Conservation (phyloP, 1,139 yeast genomes). For the Lodderomyces metapsilosis region DNA sequence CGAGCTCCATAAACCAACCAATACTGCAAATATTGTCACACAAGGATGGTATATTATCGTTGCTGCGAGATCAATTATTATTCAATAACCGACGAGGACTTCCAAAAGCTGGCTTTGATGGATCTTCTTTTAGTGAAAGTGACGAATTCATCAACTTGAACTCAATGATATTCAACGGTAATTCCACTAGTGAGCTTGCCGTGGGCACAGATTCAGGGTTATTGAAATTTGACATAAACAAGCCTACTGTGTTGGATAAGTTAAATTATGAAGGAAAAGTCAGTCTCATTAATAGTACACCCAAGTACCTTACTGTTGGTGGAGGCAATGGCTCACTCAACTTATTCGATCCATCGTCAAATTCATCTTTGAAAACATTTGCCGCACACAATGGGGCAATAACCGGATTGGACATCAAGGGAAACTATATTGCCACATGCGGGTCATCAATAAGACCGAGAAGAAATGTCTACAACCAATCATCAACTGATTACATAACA, state of each 20-base stretch:
- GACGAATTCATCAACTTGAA: constrained; percentile 25
- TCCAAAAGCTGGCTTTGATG: constrained; percentile 35
- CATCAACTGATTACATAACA: constrained; percentile 28
- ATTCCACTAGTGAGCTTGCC: constrained; percentile 35
- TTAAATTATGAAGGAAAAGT: constrained; percentile 34
- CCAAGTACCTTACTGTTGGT: constrained; percentile 60
- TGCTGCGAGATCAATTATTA: constrained; percentile 52
- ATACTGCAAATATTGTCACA: constrained; percentile 53
- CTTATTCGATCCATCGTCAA: constrained; percentile 68
- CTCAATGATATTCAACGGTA: constrained; percentile 39
- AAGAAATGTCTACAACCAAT: constrained; percentile 19
- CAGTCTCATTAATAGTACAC: constrained; percentile 30
- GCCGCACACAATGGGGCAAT: constrained; percentile 74
- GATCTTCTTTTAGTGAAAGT: constrained; percentile 28
- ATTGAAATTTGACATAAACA: constrained; percentile 60
- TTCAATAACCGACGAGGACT: constrained; percentile 61
- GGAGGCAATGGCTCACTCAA: constrained; percentile 68
- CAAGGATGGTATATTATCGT: constrained; percentile 56
- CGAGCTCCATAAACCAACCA: constrained; percentile 36
- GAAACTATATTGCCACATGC: constrained; percentile 75
- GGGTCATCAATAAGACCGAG: constrained; percentile 65
- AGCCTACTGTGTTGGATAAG: constrained; percentile 36
- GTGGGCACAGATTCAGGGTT: constrained; percentile 39
- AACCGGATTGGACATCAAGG: constrained; percentile 76
- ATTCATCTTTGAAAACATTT: constrained; percentile 55